Evolutionary conservation across 2,329 filamentous ascomycete genomes (phyloP), one percentile per base, ranked within the genome.

Genomic region (Fusarium xylarioides): DNA sequence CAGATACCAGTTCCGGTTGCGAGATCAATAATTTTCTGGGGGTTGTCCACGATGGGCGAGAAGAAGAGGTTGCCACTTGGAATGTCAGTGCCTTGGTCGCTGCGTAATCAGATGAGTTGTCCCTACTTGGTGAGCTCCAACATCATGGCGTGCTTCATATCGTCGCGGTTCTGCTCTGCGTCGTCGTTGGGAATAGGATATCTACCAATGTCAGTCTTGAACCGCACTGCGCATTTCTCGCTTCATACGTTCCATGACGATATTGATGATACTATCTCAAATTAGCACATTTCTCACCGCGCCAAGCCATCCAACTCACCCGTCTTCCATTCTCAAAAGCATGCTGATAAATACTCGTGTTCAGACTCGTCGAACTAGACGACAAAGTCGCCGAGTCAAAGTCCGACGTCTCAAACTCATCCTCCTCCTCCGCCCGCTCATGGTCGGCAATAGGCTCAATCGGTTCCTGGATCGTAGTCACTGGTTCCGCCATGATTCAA

Each of bases 131-230:
- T 78, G 5, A 82, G 60, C 9, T 76, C 69, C 9, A 82, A 49
- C 46, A 77, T 73, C 77, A 79, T 80, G 9, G 79, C 80, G 52
- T 82, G 80, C 28, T 81, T 77, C 68, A 74, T 73, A 1, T 77
- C 73, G 21, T 78, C 77, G 11, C 76, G 74, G 26, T 77, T 77
- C 30, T 78, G 73, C 43, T 78, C 76, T 0, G 76, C 66, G n/a
- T 76, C 71, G 23, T 78, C 76, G 6, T 78, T 78, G 11, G 77
- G 76, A 16, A 78, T 78, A 0, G 74, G 75, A 55, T 77, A 74
- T n/a, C n/a, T n/a, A n/a, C n/a, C n/a, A n/a, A n/a, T n/a, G n/a
- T n/a, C n/a, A n/a, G n/a, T n/a, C n/a, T n/a, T n/a, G n/a, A n/a
- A n/a, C n/a, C n/a, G n/a, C n/a, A n/a, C n/a, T n/a, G n/a, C n/a